Evolutionary conservation across 352 stramenopile species (phyloP), one percentile per base, ranked within the genome.

Genomic region (Blastocystis sp.): DNA sequence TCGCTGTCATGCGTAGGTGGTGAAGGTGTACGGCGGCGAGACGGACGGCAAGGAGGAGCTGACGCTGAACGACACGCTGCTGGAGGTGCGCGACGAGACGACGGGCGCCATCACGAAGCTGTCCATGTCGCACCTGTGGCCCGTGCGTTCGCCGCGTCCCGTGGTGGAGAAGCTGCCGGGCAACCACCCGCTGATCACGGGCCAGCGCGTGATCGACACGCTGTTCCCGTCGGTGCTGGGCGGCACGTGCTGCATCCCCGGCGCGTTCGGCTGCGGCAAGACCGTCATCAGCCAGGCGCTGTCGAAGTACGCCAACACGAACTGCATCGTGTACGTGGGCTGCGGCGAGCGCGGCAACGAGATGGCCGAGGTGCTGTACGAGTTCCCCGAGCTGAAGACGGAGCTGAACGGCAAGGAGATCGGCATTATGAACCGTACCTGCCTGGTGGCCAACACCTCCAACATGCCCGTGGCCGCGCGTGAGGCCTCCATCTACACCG

Each of bases 391-490:
- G 28, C 28, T 34, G 28, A 34, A 34, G 43, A 98, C 98, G 94
- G 98, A 94, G 7, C 92, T 99, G 60, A 97, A 98, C 86, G 96
- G 97, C 86, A 96, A 96, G 89, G 92, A 97, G 90, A 93, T 99
- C 89, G 96, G 95, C 74, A 99, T 99, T 92, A 99, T 99, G 97
- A 98, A 99, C 92, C 96, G 97, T 88, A 99, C 96, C 59, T 98
- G 95, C 62, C 92, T 99, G 43, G 96, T 99, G 76, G 96, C 96
- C 76, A 99, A 99, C 92, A 99, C 97, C n/a, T 98, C 95, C 91
- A 99, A 99, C 94, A 99, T 99, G 97, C 97, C 97, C 67, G 97
- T 99, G 90, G 97, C 97, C 69, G 97, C 97, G 40, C 96, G 97
- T 92, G 97, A 99, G 91, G 97, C 97, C 41, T 98, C 94, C 52